phyloP scores from a whole-genome alignment of 345 rosid genomes.

The Bruguiera parviflora region DNA sequence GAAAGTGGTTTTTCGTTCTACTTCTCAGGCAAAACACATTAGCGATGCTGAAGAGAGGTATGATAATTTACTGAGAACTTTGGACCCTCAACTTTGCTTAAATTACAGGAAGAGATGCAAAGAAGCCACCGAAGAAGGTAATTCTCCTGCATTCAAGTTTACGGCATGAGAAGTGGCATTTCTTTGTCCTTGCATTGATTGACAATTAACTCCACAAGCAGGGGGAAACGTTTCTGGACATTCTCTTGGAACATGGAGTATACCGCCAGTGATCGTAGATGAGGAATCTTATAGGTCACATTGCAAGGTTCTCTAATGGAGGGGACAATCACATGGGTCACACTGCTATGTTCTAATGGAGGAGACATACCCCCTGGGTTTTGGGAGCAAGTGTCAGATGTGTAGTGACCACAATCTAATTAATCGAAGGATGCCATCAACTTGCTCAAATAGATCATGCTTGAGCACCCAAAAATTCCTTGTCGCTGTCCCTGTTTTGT shows the following conservation, averaged over 20 bases:
- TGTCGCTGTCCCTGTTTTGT: no score
- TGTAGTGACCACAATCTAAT: no score
- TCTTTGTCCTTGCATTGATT: background rate
- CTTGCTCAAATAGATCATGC: no score
- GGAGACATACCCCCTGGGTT: no score
- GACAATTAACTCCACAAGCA: conserved; percentile 15
- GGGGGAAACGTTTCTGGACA: conserved; percentile 61
- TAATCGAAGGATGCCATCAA: no score
- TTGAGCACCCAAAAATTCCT: no score
- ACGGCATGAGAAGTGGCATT: background rate
- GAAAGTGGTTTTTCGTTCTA: background rate
- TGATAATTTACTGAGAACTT: conserved; percentile 39
- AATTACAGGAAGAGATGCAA: conserved; percentile 70
- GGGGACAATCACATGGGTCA: no score
- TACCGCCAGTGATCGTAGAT: conserved; percentile 57
- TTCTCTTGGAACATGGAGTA: conserved; percentile 76
- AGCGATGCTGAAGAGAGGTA: conserved; percentile 73
- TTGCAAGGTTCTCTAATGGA: no score
- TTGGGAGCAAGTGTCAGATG: no score
- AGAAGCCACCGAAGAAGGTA: conserved; percentile 91
- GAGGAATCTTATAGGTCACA: conserved; percentile 51
- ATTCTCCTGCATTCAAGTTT: conserved; percentile 1
- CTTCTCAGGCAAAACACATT: conserved; percentile 61
- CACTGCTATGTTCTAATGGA: no score
- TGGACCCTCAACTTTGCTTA: conserved; percentile 59